Evolutionary conservation across 495 filamentous ascomycete species (phyloP).

Genomic region (Thermothielavioides terrestris): DNA sequence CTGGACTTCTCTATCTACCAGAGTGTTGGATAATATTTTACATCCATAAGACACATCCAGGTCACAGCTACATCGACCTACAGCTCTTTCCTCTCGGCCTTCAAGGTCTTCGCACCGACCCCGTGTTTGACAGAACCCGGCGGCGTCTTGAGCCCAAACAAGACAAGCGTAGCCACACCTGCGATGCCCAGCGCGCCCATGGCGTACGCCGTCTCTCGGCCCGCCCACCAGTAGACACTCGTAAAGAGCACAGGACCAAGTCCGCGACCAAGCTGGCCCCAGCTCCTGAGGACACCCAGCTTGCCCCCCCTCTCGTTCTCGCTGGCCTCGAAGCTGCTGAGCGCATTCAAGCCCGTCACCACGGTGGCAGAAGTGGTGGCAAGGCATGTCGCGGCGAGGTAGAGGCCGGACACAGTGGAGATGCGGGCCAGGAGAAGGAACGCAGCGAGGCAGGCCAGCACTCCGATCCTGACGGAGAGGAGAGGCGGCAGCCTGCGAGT

Average conservation of each 20-base stretch:
- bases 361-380: slow-evolving; percentile 89
- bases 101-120: not conserved
- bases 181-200: slow-evolving; percentile 74
- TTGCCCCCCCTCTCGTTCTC: slow-evolving; percentile 77
- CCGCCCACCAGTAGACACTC: slow-evolving; percentile 98
- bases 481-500: slow-evolving; percentile 75
- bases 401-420: slow-evolving; percentile 56
- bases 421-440: slow-evolving; percentile 75
- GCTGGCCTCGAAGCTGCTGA: slow-evolving; percentile 80
- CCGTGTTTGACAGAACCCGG: slow-evolving; percentile 27
- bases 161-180: slow-evolving; percentile 59
- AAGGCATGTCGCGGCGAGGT: slow-evolving; percentile 69
- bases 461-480: slow-evolving; percentile 66
- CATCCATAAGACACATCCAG: not conserved
- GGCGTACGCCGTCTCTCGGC: slow-evolving; percentile 73
- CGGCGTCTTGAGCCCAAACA: slow-evolving; percentile 54
- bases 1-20: too few species aligned
- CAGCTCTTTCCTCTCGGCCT: slow-evolving; percentile 32
- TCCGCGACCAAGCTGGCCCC: slow-evolving; percentile 77
- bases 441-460: slow-evolving; percentile 63
- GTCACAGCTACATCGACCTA: too few species aligned
- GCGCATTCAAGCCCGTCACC: slow-evolving; percentile 83
- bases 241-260: slow-evolving; percentile 85
- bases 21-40: not conserved
- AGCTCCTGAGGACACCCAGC: slow-evolving; percentile 73